phyloP scores from a whole-genome alignment of 805 yeast species.

The Nakazawaea ernobii region DNA sequence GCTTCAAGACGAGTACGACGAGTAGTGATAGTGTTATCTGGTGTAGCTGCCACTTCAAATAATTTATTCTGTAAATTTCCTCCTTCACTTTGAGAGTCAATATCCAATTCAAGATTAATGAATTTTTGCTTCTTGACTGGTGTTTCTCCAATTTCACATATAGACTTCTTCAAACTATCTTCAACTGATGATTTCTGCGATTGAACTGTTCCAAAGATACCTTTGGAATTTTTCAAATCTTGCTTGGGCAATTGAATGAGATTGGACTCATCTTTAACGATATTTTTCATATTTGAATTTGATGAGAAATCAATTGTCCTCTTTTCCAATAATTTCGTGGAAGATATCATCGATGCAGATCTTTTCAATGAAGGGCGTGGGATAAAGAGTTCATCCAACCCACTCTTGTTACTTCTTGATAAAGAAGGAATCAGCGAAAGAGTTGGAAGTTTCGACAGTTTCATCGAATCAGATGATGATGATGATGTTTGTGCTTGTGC shows the following conservation, averaged over 20 bases:
- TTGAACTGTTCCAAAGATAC: slow-evolving; percentile 7
- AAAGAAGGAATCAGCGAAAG: neutral
- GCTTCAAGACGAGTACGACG: neutral
- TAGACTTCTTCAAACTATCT: neutral
- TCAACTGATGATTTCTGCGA: neutral
- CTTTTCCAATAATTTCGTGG: slow-evolving; percentile 10
- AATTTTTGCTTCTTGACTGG: slow-evolving; percentile 9
- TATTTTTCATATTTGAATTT: neutral
- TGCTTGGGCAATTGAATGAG: neutral
- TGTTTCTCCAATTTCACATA: slow-evolving; percentile 10
- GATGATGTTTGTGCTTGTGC: neutral
- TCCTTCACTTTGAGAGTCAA: neutral
- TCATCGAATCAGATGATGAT: neutral
- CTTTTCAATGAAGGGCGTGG: slow-evolving; percentile 7
- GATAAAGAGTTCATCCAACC: slow-evolving; percentile 5
- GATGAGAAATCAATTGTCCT: slow-evolving; percentile 10
- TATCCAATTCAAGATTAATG: neutral
- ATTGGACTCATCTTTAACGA: neutral
- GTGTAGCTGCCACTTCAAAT: slow-evolving; percentile 9
- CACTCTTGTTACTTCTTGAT: neutral
- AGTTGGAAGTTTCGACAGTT: neutral
- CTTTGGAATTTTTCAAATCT: neutral
- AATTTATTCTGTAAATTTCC: neutral
- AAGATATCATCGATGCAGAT: slow-evolving; percentile 2
- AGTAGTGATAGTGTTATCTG: neutral